Evolutionary conservation across 2,329 filamentous ascomycete genomes (phyloP).

Genomic region (Fusarium sulawesiense): DNA sequence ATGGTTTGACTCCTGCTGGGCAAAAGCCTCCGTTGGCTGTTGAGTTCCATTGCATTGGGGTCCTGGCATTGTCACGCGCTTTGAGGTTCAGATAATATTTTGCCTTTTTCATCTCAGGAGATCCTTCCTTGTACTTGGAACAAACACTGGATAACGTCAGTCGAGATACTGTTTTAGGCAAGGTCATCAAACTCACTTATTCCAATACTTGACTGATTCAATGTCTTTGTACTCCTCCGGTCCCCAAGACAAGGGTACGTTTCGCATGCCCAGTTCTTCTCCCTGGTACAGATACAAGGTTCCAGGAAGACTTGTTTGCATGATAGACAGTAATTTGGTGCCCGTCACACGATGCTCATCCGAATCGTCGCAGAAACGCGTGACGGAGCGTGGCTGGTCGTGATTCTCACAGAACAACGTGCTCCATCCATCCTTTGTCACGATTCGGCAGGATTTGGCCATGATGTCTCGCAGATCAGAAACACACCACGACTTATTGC

Average conservation of each 20-base stretch:
- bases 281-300: slow-evolving; percentile 76
- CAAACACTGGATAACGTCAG: background rate
- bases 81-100: slow-evolving; percentile 46
- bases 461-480: background rate
- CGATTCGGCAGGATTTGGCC: background rate
- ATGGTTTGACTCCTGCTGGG: slow-evolving; percentile 51
- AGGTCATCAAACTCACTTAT: background rate
- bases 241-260: slow-evolving; percentile 66
- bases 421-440: background rate
- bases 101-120: slow-evolving; percentile 49
- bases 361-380: slow-evolving; percentile 63
- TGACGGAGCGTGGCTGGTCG: slow-evolving; percentile 70
- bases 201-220: slow-evolving; percentile 49
- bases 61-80: slow-evolving; percentile 70
- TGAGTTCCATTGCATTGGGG: slow-evolving; percentile 72
- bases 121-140: slow-evolving; percentile 2
- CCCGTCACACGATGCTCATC: slow-evolving; percentile 60
- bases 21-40: slow-evolving; percentile 51
- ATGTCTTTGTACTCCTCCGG: slow-evolving; percentile 66
- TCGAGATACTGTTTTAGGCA: accelerated
- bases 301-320: slow-evolving; percentile 64
- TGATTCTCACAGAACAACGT: slow-evolving; percentile 68
- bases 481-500: background rate
- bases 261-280: slow-evolving; percentile 73
- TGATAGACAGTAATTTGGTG: slow-evolving; percentile 69